A percentile compares a stretch with the other conserved stretches of the same genome.
phyloP scores from a whole-genome alignment of 768 basidiomycete species.

The Hemileccinum impolitum region DNA sequence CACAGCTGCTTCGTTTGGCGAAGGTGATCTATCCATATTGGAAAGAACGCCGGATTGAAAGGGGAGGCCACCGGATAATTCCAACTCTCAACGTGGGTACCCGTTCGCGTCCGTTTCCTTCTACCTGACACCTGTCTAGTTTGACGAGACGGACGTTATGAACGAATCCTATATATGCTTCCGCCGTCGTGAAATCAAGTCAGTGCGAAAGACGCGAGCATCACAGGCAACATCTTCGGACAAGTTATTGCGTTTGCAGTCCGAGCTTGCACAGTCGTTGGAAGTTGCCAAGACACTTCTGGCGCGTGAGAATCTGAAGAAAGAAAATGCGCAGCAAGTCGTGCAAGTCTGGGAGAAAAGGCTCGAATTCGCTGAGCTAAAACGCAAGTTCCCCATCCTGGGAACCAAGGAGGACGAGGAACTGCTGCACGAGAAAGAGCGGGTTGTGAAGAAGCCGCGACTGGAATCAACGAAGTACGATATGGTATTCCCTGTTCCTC shows the following conservation, averaged over 20 bases:
- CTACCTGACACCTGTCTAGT: slow-evolving; percentile 38
- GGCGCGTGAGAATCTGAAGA: slow-evolving; percentile 73
- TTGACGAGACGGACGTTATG: slow-evolving; percentile 45
- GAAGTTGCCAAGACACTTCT: slow-evolving; percentile 26
- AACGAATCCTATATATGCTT: slow-evolving; percentile 98
- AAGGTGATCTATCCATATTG: slow-evolving; percentile 83
- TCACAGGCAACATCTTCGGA: slow-evolving; percentile 88
- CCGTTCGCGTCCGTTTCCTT: neutral
- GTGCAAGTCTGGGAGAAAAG: slow-evolving; percentile 78
- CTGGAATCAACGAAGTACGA: slow-evolving; percentile 20
- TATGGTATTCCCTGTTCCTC: no score
- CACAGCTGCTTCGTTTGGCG: slow-evolving; percentile 63
- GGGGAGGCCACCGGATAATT: slow-evolving; percentile 82
- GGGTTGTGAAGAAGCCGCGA: slow-evolving; percentile 58
- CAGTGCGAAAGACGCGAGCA: slow-evolving; percentile 89
- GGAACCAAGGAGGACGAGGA: slow-evolving; percentile 69
- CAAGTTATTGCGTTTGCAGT: slow-evolving; percentile 59
- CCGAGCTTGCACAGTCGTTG: slow-evolving; percentile 2
- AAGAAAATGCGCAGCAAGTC: slow-evolving; percentile 54
- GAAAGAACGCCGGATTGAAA: slow-evolving; percentile 78
- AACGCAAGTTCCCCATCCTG: slow-evolving; percentile 65
- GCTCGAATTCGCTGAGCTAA: slow-evolving; percentile 70
- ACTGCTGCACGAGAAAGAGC: slow-evolving; percentile 68
- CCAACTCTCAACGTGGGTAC: slow-evolving; percentile 79
- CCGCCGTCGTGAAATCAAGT: slow-evolving; percentile 90